Percentiles rank a stretch among this genome's conserved stretches.
Conservation (phyloP, 1,284 basidiomycete genomes). For the Leccinum huronense region DNA sequence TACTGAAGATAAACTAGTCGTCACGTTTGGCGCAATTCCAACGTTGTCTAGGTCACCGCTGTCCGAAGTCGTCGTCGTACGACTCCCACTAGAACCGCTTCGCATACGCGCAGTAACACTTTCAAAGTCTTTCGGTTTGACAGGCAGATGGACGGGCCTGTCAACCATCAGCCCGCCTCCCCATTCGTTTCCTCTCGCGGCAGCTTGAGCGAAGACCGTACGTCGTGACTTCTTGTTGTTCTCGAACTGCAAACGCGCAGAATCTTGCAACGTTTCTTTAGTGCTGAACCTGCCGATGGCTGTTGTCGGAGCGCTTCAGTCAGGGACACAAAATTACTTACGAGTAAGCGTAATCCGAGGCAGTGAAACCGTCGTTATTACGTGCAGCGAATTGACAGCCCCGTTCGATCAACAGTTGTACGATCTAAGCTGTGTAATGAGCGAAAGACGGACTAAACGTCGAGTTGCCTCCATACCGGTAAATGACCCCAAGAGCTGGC, state of each 20-base stretch:
- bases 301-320: constrained; percentile 14
- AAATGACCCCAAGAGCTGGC: constrained; percentile 85
- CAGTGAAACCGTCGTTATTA: constrained; percentile 89
- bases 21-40: constrained; percentile 38
- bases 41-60: constrained; percentile 60
- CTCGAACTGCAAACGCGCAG: constrained; percentile 72
- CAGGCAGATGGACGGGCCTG: constrained; percentile 41
- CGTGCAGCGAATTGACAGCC: constrained; percentile 80
- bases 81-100: constrained; percentile 77
- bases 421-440: constrained; percentile 49
- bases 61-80: constrained; percentile 71
- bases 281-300: constrained; percentile 54
- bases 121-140: constrained; percentile 39
- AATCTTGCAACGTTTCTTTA: constrained; percentile 71
- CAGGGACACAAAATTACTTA: constrained; percentile 40
- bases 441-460: constrained; percentile 16
- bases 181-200: constrained; percentile 61
- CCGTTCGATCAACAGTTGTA: constrained; percentile 84
- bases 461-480: constrained; percentile 45
- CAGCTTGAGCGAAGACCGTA: constrained; percentile 65
- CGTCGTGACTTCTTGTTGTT: constrained; percentile 72
- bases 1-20: constrained; percentile 50
- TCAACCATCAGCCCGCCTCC: constrained; percentile 40
- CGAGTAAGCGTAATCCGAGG: constrained; percentile 92
- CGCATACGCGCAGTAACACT: constrained; percentile 54